Base-by-base conservation (phyloP, 495 filamentous ascomycete genomes). In the Talaromyces proteolyticus region DNA sequence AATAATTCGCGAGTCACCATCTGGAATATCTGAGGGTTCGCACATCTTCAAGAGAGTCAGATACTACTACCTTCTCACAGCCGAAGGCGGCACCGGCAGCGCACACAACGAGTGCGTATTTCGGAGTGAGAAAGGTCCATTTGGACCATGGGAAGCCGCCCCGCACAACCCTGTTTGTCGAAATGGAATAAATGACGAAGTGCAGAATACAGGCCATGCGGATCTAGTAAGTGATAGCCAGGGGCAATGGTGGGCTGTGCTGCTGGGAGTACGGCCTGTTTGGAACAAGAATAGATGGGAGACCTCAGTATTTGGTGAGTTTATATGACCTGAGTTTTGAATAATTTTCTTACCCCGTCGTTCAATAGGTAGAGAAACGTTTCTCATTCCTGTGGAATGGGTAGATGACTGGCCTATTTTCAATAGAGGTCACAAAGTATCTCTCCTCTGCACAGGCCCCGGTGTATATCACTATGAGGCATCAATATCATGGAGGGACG, bases 51-150 rank as follows among this genome's bases (percentile, higher is more conserved):
- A 72, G 46, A 78, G 79, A 42, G 78, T 80, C 52, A 79, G 72
- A 0, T 84, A 72, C 64, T 84, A 85, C 55, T 85, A 87, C 51
- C 67, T 87, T 29, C 57, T 85, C 50, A 77, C 78, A 36, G 81
- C 80, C 0, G 81, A 86, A 65, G 79, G 78, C 1, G 81, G 80
- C 14, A 83, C 82, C 1, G 78, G 70, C 10, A 24, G 21, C 6
- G 26, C 18, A 2, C 45, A 48, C 39, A 20, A 69, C 65, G 67
- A 70, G 54, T 72, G 67, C 66, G 67, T 72, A 0, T 57, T 53
- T 55, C 65, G 67, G 16, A 68, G 64, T 44, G 57, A 60, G 24
- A 42, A 41, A 3, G 22, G 26, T 8, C 26, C 29, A 7, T 39
- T 20, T 7, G 45, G 45, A 14, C 45, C 45, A 5, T 48, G 29